These are phyloP conservation scores for Trypanosoma theileri DNA, from an alignment of 208 protist genomes.

Conservation along the genomic window DNA sequence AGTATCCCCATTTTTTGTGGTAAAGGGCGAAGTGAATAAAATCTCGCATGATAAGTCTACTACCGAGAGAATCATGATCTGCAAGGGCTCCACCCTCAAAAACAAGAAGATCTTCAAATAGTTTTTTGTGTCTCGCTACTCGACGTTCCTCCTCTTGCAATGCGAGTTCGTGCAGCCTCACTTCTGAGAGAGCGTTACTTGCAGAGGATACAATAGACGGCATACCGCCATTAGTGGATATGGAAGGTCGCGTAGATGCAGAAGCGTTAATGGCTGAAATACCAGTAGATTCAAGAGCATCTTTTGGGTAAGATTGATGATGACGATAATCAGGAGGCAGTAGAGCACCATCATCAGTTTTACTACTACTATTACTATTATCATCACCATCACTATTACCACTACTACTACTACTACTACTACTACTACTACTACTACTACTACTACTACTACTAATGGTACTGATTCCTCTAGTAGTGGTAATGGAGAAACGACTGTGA, in stretches of 20 bases:
- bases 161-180: constrained; percentile 41
- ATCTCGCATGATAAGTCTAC: constrained; percentile 78
- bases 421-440: too few species aligned
- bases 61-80: constrained; percentile 69
- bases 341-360: background rate
- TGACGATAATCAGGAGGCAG: background rate
- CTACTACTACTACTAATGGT: too few species aligned
- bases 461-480: too few species aligned
- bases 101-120: constrained; percentile 84
- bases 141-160: constrained; percentile 60
- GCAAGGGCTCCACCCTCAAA: constrained; percentile 82
- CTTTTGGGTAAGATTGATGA: background rate
- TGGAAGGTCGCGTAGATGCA: background rate
- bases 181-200: constrained; percentile 53
- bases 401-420: too few species aligned
- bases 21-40: constrained; percentile 89
- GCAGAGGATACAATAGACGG: constrained; percentile 55
- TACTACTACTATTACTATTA: background rate
- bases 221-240: constrained; percentile 12
- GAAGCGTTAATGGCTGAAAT: background rate
- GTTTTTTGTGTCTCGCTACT: constrained; percentile 54
- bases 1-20: constrained; percentile 87
- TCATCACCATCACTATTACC: background rate
- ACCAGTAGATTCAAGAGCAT: background rate
- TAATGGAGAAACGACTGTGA: too few species aligned